Base-by-base conservation (phyloP, 2,329 filamentous ascomycete species). In the Plectosphaerella cucumerina region DNA sequence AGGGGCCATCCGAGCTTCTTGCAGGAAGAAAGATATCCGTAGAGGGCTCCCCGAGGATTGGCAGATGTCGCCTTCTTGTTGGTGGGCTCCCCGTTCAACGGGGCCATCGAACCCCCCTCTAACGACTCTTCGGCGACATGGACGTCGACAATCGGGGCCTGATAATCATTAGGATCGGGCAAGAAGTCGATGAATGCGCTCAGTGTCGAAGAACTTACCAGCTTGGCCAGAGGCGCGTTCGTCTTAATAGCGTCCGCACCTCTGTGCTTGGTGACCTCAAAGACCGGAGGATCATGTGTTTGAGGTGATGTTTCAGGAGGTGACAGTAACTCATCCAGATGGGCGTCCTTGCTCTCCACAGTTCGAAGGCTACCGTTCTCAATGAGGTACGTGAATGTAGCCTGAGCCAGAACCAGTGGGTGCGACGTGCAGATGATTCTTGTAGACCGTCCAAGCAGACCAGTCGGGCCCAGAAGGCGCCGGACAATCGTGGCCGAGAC, bases 401-500 rank as follows among this genome's bases (percentile, higher is more conserved):
- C 80, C 63, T 85, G 81, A 65, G 82, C 79, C 23, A 86, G 65
- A 1, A 86, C 80, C 17, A 82, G 78, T 51, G 86, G 85, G 1
- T 83, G 79, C 58, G 86, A 86, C 9, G 84, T 86, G 8, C 83
- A 82, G 31, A 86, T 69, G 41, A 87, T 81, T 56, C 82, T 75
- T 5, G 82, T 85, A 61, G 86, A 86, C 35, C 75, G 73, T 31
- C 70, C 71, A 15, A 87, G 70, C 10, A 87, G 68, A 46, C 84
- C 84, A 52, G 77, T 78, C 10, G 75, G 69, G 17, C 84, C 84
- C 34, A 87, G 75, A 2, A 86, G 83, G 51, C 81, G 79, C 62
- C 86, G 78, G 59, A 86, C 86, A 44, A 87, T 66, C 62, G 86
- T 83, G 50, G 83, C 71, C 37, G 83, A 83, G 44, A 86, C 84